A percentile compares a stretch with the other conserved stretches of the same genome.
phyloP scores from a whole-genome alignment of 1,284 basidiomycete genomes.

The Cutaneotrichosporon arboriforme region DNA sequence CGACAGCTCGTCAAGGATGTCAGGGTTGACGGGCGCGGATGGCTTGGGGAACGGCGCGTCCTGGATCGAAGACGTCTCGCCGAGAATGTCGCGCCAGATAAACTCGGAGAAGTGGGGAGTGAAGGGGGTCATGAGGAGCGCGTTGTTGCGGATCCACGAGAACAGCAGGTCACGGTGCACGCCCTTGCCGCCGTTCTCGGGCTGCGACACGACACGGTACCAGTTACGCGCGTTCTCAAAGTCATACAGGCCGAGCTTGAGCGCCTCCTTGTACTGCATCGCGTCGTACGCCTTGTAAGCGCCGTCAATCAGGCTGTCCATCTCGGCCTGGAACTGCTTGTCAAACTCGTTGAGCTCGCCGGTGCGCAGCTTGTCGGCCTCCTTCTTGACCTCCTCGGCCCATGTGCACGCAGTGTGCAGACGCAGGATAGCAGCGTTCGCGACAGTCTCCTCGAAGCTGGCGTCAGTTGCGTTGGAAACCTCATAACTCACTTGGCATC shows the following conservation, averaged over 20 bases:
- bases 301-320: conserved; percentile 74
- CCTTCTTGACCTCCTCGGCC: conserved; percentile 76
- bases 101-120: conserved; percentile 95
- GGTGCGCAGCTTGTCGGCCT: conserved; percentile 63
- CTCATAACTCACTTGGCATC: conserved; percentile 94
- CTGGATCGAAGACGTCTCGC: conserved; percentile 72
- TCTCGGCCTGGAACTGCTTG: conserved; percentile 83
- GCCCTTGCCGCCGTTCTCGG: conserved; percentile 57
- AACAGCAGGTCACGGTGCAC: conserved; percentile 77
- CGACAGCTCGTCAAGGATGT: conserved; percentile 62
- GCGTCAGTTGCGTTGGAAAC: conserved; percentile 45
- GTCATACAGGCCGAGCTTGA: conserved; percentile 96
- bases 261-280: conserved; percentile 89
- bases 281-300: conserved; percentile 72
- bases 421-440: conserved; percentile 94
- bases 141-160: conserved; percentile 74
- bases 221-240: conserved; percentile 87
- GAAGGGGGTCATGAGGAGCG: conserved; percentile 78
- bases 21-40: conserved; percentile 50
- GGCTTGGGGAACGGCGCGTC: conserved; percentile 57
- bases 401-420: conserved; percentile 86
- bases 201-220: conserved; percentile 88
- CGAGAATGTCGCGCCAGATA: conserved; percentile 73
- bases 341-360: conserved; percentile 62
- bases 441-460: conserved; percentile 92